Percentiles rank a stretch among this genome's conserved stretches.
These are phyloP conservation scores for Bodo saltans DNA, from an alignment of 78 protist genomes.

Conservation along the genomic window DNA sequence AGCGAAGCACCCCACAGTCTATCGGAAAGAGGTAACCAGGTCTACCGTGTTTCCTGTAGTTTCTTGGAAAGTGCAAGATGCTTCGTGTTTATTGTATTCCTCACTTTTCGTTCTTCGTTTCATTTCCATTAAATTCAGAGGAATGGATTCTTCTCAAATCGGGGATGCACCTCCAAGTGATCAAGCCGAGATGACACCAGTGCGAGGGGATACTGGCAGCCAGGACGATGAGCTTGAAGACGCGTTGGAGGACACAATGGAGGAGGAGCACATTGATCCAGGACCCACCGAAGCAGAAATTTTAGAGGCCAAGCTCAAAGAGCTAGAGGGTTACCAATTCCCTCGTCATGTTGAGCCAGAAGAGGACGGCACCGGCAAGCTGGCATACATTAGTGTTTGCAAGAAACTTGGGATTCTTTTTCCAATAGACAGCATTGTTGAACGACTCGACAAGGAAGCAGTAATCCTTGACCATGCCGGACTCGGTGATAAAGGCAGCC, in stretches of 20 bases:
- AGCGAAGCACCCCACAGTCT: no score
- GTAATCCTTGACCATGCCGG: slow-evolving; percentile 2
- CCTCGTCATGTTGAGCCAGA: background rate
- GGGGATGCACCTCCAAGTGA: no score
- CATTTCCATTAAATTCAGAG: no score
- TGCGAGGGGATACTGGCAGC: no score
- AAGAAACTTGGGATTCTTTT: slow-evolving; percentile 19
- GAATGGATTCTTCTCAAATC: no score
- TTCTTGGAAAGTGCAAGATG: no score
- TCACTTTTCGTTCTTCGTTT: no score
- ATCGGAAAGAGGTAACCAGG: no score
- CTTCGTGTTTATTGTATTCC: no score
- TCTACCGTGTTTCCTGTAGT: no score
- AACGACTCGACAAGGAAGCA: background rate
- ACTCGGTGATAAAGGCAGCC: slow-evolving; percentile 34
- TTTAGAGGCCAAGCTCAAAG: background rate
- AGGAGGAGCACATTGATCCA: background rate
- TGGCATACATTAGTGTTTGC: background rate
- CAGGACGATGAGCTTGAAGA: slow-evolving; percentile 5
- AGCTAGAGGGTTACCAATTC: background rate
- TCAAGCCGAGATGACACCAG: no score
- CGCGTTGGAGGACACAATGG: background rate
- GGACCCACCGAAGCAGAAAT: slow-evolving; percentile 15
- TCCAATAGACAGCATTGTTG: slow-evolving; percentile 5
- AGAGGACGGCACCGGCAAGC: background rate